Conservation (phyloP, 495 filamentous ascomycete species). For the Podospora australis region DNA sequence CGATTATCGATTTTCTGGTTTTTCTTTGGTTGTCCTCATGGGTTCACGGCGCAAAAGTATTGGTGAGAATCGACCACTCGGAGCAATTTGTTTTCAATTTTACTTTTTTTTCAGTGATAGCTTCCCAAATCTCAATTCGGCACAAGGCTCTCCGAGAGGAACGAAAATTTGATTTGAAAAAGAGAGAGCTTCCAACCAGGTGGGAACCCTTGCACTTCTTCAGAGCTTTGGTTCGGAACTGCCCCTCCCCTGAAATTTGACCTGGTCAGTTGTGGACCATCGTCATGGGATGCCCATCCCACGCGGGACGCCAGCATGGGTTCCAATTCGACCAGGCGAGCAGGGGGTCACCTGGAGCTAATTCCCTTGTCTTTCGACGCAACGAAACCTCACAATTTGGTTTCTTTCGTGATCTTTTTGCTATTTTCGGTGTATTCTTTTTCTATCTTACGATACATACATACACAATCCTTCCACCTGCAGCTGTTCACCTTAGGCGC, state of each 20-base stretch:
- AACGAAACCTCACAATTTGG: constrained; percentile 11
- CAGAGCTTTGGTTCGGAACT: constrained; percentile 13
- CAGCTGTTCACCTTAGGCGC: too few relatives aligned
- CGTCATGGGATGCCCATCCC: not conserved
- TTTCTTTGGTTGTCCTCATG: too few relatives aligned
- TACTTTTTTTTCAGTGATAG: too few relatives aligned
- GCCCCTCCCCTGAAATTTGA: constrained; percentile 7
- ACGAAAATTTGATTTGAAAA: too few relatives aligned
- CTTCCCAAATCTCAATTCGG: too few relatives aligned
- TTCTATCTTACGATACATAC: not conserved
- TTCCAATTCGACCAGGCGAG: constrained; percentile 10
- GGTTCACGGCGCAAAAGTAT: too few relatives aligned
- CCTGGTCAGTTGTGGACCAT: not conserved
- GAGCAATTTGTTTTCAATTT: too few relatives aligned
- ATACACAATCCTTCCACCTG: not conserved
- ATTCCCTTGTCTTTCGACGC: constrained; percentile 6
- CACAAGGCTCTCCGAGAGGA: too few relatives aligned
- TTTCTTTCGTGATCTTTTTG: constrained; percentile 5
- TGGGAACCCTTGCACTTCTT: not conserved
- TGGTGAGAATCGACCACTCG: too few relatives aligned
- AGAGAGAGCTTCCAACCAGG: too few relatives aligned
- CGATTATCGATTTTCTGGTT: too few relatives aligned
- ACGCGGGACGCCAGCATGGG: not conserved
- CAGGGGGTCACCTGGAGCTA: too few relatives aligned
- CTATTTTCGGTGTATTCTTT: not conserved